These are phyloP conservation scores for Candida montana DNA, from an alignment of 805 yeast genomes.

Conservation along the genomic window DNA sequence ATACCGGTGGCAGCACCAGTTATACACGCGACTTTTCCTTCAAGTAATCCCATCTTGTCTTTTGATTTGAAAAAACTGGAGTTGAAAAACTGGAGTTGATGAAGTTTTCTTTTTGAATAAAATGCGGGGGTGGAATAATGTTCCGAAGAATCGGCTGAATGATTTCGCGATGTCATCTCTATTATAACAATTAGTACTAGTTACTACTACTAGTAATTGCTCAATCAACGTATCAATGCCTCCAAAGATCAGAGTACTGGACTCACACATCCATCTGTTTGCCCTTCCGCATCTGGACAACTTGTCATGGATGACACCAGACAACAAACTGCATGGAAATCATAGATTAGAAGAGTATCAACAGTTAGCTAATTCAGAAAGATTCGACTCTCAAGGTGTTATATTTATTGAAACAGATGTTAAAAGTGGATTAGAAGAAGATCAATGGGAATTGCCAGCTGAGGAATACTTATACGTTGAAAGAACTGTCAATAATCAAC, in stretches of 20 bases:
- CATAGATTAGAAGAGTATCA: slow-evolving; percentile 13
- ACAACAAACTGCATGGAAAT: slow-evolving; percentile 8
- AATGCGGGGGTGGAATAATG: not conserved
- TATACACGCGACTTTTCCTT: slow-evolving; percentile 34
- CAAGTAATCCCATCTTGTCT: slow-evolving; percentile 15
- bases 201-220: no score
- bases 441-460: slow-evolving; percentile 12
- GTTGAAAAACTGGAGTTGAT: no score
- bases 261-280: slow-evolving; percentile 20
- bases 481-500: slow-evolving; percentile 6
- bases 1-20: slow-evolving; percentile 46
- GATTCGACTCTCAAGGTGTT: slow-evolving; percentile 7
- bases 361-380: not conserved
- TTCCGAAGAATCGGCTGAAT: not conserved
- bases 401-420: slow-evolving; percentile 18
- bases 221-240: not conserved
- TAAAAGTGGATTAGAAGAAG: slow-evolving; percentile 9
- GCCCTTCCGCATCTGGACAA: slow-evolving; percentile 9
- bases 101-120: not conserved
- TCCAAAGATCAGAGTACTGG: slow-evolving; percentile 8
- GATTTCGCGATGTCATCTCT: not conserved
- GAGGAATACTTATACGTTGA: slow-evolving; percentile 13
- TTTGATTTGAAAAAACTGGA: no score
- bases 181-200: no score
- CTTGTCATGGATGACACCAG: slow-evolving; percentile 15